phyloP scores from a whole-genome alignment of 805 yeast genomes.

The Diddensiella santjacobensis region DNA sequence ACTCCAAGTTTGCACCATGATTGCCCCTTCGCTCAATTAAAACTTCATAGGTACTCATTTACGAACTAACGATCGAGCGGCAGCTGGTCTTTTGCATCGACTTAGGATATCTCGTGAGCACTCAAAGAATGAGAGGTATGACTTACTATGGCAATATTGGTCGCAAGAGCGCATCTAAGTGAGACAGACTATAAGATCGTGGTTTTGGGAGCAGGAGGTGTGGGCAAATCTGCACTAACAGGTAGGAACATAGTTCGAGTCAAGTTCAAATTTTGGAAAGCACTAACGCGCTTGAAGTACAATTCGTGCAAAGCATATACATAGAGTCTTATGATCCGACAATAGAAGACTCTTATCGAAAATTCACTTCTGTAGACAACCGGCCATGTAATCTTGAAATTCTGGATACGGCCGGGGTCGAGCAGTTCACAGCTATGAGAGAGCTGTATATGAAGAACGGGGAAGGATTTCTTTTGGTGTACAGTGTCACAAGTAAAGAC shows the following conservation, averaged over 20 bases:
- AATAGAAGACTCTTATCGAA: conserved; percentile 91
- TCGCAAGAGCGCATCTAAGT: no score
- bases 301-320: conserved; percentile 85
- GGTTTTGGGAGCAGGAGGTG: conserved; percentile 95
- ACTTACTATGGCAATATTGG: no score
- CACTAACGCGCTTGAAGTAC: conserved; percentile 42
- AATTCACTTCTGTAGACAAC: conserved; percentile 83
- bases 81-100: no score
- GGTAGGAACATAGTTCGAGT: conserved; percentile 15
- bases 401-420: conserved; percentile 90
- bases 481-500: conserved; percentile 72
- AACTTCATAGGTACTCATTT: no score
- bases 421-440: conserved; percentile 94
- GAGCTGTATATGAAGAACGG: conserved; percentile 70
- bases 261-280: neutral
- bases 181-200: conserved; percentile 80
- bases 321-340: conserved; percentile 95
- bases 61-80: no score
- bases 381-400: conserved; percentile 82
- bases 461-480: conserved; percentile 83
- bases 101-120: no score
- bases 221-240: conserved; percentile 90
- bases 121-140: neutral
- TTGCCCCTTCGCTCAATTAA: no score
- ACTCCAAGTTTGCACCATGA: no score